A percentile compares a stretch with the other conserved stretches of the same genome.
phyloP scores from a whole-genome alignment of 371 early-diverging fungal species.

The Mucor lusitanicus region DNA sequence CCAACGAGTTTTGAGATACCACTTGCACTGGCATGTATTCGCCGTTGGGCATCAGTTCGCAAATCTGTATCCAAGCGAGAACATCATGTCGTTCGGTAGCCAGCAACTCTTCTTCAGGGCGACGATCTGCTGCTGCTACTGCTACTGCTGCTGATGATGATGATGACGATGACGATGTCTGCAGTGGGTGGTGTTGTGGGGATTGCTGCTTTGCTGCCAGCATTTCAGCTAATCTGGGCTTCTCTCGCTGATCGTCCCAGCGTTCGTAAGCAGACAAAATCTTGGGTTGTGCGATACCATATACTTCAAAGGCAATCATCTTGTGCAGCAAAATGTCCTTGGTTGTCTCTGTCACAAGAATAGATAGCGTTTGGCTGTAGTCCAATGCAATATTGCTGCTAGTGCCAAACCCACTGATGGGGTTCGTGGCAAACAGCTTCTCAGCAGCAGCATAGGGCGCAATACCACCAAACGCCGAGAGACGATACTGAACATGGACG shows the following conservation, averaged over 20 bases:
- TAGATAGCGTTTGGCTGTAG: conserved; percentile 61
- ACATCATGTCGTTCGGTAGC: conserved; percentile 74
- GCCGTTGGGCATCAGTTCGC: conserved; percentile 72
- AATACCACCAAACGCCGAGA: conserved; percentile 56
- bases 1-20: conserved; percentile 48
- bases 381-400: conserved; percentile 52
- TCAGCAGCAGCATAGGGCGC: conserved; percentile 39
- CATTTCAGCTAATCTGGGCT: conserved; percentile 28
- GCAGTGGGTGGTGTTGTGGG: background rate
- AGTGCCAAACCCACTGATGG: conserved; percentile 51
- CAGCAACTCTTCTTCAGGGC: conserved; percentile 59
- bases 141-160: too few species aligned
- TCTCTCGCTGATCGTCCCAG: conserved; percentile 58
- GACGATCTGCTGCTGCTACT: conserved; percentile 25
- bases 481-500: conserved; percentile 76
- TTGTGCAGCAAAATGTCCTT: conserved; percentile 39
- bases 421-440: conserved; percentile 63
- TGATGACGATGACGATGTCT: background rate
- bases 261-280: conserved; percentile 53
- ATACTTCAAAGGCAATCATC: conserved; percentile 59
- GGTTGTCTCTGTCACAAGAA: conserved; percentile 40
- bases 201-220: conserved; percentile 3
- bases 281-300: conserved; percentile 53
- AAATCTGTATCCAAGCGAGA: conserved; percentile 67
- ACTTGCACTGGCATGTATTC: conserved; percentile 76